Evolutionary conservation across 129 eudicot genomes (phyloP), one percentile per base, ranked within the genome.

Genomic region (Daucus carota): DNA sequence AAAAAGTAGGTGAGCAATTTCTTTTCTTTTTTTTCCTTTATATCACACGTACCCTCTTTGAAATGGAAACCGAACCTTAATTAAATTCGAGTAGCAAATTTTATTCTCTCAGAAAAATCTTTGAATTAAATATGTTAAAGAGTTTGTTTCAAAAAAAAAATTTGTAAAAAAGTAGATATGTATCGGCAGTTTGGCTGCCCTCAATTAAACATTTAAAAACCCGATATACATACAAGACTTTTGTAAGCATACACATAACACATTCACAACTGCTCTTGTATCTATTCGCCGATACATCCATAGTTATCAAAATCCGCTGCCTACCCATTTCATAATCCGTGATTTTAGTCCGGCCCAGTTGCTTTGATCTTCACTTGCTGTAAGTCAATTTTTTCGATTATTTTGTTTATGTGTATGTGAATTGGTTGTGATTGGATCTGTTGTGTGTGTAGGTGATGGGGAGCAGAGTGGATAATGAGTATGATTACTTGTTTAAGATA

Each of bases 381-480:
- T 63, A 63, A 63, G 70, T 63, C 65, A 57, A 57, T 0, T 45
- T 45, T 20, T 52, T 52, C 22, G 24, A 52, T 26, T 12, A 9
- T 11, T 63, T 29, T 62, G 4, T 60, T 5, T 13, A 62, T 4
- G 1, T 2, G 18, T 62, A 0, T 28, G 0, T 63, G 36, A 63
- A 1, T 29, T 31, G 70, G 70, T 26, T 63, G 18, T 63, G 70
- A 63, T 67, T 67, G 17, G 45, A 67, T 67, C 72, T 67, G 42
- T 32, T 67, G 42, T 32, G 24, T 67, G 72, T 34, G 4, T 34
- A 31, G 41, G 72, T 31, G 42, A 67, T 67, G 72, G 72, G 43
- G 45, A 67, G 72, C 40, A 67, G 72, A 18, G 72, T 67, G 72
- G 72, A 67, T 34, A 8, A 67, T 67, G 72, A 67, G 72, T 67